phyloP scores from a whole-genome alignment of 371 early-diverging fungal genomes.

The Haplosporangium sp. region DNA sequence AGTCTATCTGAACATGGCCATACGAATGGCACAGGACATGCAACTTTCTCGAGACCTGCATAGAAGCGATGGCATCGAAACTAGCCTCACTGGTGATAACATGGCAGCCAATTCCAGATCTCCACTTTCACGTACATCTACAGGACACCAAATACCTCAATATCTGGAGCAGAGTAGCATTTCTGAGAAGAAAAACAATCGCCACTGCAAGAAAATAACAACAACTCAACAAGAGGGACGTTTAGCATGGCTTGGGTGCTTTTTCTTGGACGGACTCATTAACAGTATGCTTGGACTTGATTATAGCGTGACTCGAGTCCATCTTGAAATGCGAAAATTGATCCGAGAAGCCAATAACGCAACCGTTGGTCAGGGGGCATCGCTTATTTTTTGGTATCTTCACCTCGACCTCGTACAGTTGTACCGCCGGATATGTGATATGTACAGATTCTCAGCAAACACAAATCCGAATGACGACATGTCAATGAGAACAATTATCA shows the following conservation, averaged over 20 bases:
- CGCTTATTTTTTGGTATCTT: constrained; percentile 46
- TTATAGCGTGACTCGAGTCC: constrained; percentile 11
- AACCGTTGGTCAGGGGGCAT: constrained; percentile 22
- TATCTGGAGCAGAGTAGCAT: background rate
- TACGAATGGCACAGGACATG: constrained; percentile 46
- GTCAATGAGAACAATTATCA: background rate
- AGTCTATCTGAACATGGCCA: constrained; percentile 33
- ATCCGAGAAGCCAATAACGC: constrained; percentile 27
- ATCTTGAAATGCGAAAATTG: constrained; percentile 26
- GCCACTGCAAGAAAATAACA: background rate
- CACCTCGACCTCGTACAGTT: constrained; percentile 41
- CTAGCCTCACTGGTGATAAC: constrained; percentile 3
- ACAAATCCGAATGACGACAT: background rate
- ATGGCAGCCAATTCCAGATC: background rate
- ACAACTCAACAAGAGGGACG: constrained; percentile 37
- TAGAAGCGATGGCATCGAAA: constrained; percentile 9
- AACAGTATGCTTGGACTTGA: constrained; percentile 28
- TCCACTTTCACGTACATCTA: background rate
- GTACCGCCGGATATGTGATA: constrained; percentile 40
- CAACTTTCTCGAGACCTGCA: constrained; percentile 22
- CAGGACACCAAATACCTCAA: background rate
- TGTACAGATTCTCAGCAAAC: constrained; percentile 19
- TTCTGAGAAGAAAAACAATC: background rate
- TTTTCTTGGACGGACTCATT: constrained; percentile 39
- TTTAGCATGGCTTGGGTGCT: constrained; percentile 41